Evolutionary conservation across 2,329 filamentous ascomycete genomes (phyloP).

Genomic region (Colletotrichum musicola): DNA sequence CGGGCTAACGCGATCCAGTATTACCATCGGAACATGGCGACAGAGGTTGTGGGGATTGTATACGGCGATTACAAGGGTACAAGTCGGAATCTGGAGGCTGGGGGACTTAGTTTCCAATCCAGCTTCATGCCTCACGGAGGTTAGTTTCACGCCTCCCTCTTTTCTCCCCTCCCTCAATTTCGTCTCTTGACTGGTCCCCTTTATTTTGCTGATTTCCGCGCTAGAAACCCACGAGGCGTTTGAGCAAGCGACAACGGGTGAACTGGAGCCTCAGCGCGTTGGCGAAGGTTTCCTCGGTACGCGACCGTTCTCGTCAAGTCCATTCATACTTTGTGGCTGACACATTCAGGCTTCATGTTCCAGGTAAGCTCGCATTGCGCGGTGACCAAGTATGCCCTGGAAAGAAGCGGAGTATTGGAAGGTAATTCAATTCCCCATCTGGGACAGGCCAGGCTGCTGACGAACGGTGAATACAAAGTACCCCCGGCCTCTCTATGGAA

Average conservation of each 20-base stretch:
- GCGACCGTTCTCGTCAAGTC: background rate
- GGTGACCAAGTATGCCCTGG: slow-evolving; percentile 42
- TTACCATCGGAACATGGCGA: slow-evolving; percentile 69
- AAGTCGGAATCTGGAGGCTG: slow-evolving; percentile 45
- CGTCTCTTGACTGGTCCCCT: too few relatives aligned
- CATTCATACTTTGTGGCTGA: slow-evolving; percentile 46
- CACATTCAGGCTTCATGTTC: slow-evolving; percentile 46
- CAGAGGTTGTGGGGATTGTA: slow-evolving; percentile 63
- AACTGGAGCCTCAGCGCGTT: slow-evolving; percentile 40
- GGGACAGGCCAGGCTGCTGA: slow-evolving; percentile 3
- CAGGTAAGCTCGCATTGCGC: slow-evolving; percentile 44
- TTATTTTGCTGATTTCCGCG: background rate
- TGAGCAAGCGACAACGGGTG: slow-evolving; percentile 39
- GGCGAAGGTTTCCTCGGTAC: slow-evolving; percentile 43
- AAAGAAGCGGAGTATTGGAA: slow-evolving; percentile 39
- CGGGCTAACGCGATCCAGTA: slow-evolving; percentile 49
- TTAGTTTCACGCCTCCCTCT: background rate
- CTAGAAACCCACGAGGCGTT: slow-evolving; percentile 44
- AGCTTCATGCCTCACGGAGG: slow-evolving; percentile 47
- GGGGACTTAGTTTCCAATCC: slow-evolving; percentile 47
- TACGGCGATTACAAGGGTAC: slow-evolving; percentile 46
- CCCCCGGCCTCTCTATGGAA: slow-evolving; percentile 40
- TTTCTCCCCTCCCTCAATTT: too few relatives aligned
- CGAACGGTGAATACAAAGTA: slow-evolving; percentile 21
- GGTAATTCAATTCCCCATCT: slow-evolving; percentile 8